Base-by-base conservation (phyloP, 495 filamentous ascomycete species). In the Podospora tetraspora region DNA sequence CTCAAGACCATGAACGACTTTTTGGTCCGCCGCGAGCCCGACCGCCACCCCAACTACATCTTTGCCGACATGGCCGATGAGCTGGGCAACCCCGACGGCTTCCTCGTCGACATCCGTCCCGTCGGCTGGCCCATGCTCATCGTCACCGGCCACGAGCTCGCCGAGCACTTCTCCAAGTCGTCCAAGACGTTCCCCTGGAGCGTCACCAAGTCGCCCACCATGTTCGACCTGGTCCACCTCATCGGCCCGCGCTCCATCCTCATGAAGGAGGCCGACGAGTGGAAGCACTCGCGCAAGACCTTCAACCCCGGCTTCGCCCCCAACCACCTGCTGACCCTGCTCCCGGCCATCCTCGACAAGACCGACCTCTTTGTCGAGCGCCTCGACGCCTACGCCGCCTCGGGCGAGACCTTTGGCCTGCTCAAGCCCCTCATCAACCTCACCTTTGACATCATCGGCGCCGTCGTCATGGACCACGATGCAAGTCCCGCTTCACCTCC, bases 221-320 rank as follows among this genome's bases (percentile, higher is more conserved):
- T 80, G 0, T 59, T 58, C 4, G 63, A 65, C 0, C 62, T 82
- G 13, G 57, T 65, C 6, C 71, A 68, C 4, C 57, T 85, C 6
- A 73, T 79, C n/a, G 84, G 83, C 1, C 62, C 37, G 1, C 52
- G 69, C 2, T 83, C 81, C 8, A 77, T 85, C 21, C 21, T 83
- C 0, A 68, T 63, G 12, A 64, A 72, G 16, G 62, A 81, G 22
- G 73, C 71, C 16, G 73, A 78, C 8, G 64, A 77, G 29, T 84
- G 82, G 81, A 82, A 80, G 71, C 62, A 62, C 0, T 22, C 76
- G 3, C 76, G 80, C 57, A 82, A 79, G 68, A 64, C 71, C 10
- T 83, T 80, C 68, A 83, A 80, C 64, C 73, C 79, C 1, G 81
- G 80, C 19, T 84, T 83, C 62, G 74, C 81, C 1, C 77, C 77